Evolutionary conservation across 129 eudicot genomes (phyloP).

Genomic region (Deinandra increscens): DNA sequence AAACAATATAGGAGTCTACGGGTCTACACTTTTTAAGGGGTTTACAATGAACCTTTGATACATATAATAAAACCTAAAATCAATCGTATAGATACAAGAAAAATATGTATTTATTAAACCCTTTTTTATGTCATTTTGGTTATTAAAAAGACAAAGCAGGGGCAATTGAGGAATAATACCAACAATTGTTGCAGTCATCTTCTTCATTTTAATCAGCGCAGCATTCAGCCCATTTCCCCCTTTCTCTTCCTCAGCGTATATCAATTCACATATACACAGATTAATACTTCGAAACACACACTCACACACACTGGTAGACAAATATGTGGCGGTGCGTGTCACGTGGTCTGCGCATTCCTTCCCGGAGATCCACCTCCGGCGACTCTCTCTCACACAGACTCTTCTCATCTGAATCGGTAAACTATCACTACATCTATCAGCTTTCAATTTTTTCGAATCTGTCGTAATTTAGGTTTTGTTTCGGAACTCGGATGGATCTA

Average conservation of each 20-base stretch:
- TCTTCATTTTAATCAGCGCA: conserved; percentile 24
- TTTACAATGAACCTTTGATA: no score
- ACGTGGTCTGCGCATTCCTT: conserved; percentile 61
- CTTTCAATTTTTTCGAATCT: not conserved
- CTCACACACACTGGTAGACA: not conserved
- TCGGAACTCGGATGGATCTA: conserved; percentile 28
- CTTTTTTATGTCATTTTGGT: conserved; percentile 21
- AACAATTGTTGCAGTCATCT: conserved; percentile 31
- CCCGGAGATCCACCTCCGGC: conserved; percentile 56
- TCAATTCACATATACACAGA: not conserved
- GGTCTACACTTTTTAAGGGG: no score
- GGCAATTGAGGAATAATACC: conserved; percentile 20
- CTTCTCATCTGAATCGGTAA: conserved; percentile 65
- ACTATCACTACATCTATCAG: conserved; percentile 4
- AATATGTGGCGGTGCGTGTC: conserved; percentile 92
- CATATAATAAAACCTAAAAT: no score
- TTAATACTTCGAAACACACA: conserved; percentile 21
- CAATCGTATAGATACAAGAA: no score
- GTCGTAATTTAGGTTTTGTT: conserved; percentile 28
- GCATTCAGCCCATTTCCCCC: conserved; percentile 19
- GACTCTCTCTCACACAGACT: conserved; percentile 38
- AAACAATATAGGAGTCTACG: no score
- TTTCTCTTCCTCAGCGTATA: conserved; percentile 16
- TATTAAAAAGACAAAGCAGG: conserved; percentile 8
- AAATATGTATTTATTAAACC: not conserved